Percentiles rank a stretch among this genome's conserved stretches.
Evolutionary conservation across 1,284 basidiomycete genomes (phyloP).

Genomic region (Boletus coffeatus): DNA sequence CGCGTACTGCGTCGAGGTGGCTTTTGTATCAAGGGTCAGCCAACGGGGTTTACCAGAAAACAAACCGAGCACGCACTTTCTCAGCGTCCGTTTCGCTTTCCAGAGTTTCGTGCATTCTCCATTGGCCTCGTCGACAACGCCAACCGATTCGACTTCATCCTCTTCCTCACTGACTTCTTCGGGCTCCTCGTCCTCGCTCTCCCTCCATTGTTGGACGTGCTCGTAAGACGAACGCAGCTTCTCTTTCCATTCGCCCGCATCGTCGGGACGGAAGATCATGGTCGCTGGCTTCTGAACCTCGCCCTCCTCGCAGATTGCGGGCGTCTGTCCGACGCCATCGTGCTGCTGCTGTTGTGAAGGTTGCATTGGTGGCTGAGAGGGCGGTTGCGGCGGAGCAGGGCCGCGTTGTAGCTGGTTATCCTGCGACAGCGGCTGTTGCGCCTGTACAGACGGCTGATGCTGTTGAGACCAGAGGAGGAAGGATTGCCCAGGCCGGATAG

Average conservation of each 20-base stretch:
- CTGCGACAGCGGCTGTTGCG: constrained; percentile 21
- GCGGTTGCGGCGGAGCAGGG: constrained; percentile 19
- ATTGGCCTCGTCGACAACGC: constrained; percentile 59
- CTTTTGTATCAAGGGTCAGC: constrained; percentile 37
- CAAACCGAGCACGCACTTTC: constrained; percentile 60
- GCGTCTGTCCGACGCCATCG: constrained; percentile 14
- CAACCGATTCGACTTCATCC: constrained; percentile 53
- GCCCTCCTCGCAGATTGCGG: constrained; percentile 18
- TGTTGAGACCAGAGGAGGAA: constrained; percentile 33
- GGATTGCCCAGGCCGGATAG: constrained; percentile 39
- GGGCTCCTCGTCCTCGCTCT: constrained; percentile 44
- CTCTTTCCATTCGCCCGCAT: constrained; percentile 80
- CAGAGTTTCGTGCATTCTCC: constrained; percentile 72
- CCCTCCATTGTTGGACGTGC: constrained; percentile 44
- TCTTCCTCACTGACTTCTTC: constrained; percentile 55
- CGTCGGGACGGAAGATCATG: constrained; percentile 84
- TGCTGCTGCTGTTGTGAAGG: constrained; percentile 30
- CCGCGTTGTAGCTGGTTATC: constrained; percentile 20
- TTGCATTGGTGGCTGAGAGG: constrained; percentile 23
- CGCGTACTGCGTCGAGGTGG: constrained; percentile 91
- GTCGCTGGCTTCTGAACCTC: constrained; percentile 50
- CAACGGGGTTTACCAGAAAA: constrained; percentile 2
- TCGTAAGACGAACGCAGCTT: constrained; percentile 60
- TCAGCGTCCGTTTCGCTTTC: constrained; percentile 78
- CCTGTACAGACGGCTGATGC: constrained; percentile 24